Base-by-base conservation (phyloP, 441 rosid species). In the Syzygium malaccense region DNA sequence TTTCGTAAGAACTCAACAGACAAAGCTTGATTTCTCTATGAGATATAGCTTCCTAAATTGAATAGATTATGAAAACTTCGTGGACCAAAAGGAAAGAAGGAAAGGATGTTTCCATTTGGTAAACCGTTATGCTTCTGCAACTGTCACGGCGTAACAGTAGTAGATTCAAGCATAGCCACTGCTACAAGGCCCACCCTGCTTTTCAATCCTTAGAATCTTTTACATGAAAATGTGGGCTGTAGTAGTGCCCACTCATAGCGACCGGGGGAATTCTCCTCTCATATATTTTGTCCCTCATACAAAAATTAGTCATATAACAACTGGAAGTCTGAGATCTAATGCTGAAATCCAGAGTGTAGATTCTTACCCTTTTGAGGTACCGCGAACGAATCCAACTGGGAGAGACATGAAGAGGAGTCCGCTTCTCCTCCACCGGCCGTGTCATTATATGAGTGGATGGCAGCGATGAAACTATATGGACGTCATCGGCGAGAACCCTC, bases 361-460 rank as follows among this genome's bases (percentile, higher is more conserved):
- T 86, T 84, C 94, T 91, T 93, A 98, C 99, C 91, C 95, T 90
- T 91, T 88, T 96, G 55, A 94, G 95, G 93, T 96, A 97, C 64
- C 94, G 99, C 28, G 98, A 91, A 85, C 98, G 98, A 75, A 98
- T 96, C 99, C 98, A 97, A 86, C 93, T 95, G 86, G 99, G 97
- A 41, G 99, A 95, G 37, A 94, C 97, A 88, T 96, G 92, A 41
- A 92, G 92, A 8, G 99, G 94, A 93, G 98, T 96, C 89, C 93
- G 90, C 80, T 93, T 95, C 93, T 96, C 99, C 91, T 94, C 98
- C 64, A 97, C 94, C 6, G 98, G 97, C 88, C 97, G 94, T 51
- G 95, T 94, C 98, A 92, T 96, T 92, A 98, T 86, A 91, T 97
- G 98, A 20, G 93, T 96, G 12, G 97, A 96, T 11, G 99, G 99